phyloP scores from a whole-genome alignment of 106 monocot species.

The Allium cepa region DNA sequence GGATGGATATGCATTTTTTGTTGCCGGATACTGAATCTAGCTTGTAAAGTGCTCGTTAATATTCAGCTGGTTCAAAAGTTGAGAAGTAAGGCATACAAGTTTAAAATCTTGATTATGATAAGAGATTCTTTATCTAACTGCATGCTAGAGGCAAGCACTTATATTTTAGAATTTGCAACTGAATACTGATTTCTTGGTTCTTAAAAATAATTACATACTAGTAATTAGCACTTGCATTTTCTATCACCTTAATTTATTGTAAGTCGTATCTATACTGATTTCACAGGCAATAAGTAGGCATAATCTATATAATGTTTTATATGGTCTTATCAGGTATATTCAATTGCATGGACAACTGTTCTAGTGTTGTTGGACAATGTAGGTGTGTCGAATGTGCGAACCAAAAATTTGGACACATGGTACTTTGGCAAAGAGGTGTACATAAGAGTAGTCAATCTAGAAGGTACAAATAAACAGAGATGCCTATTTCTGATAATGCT shows the following conservation, averaged over 20 bases:
- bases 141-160: too few species aligned
- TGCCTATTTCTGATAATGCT: constrained; percentile 46
- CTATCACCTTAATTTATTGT: neutral
- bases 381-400: constrained; percentile 70
- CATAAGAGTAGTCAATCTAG: constrained; percentile 53
- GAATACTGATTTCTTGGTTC: neutral
- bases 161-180: neutral
- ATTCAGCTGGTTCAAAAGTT: too few species aligned
- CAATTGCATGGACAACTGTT: constrained; percentile 82
- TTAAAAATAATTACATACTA: neutral
- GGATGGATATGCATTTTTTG: constrained; percentile 76
- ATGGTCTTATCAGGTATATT: constrained; percentile 40
- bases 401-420: constrained; percentile 63
- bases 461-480: constrained; percentile 45
- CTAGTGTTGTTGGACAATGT: constrained; percentile 68
- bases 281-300: neutral
- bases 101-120: too few species aligned
- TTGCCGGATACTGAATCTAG: constrained; percentile 42
- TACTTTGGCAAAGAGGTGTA: constrained; percentile 77
- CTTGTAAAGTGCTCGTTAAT: neutral
- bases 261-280: neutral
- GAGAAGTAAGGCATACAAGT: too few species aligned
- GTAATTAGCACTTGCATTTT: too few species aligned
- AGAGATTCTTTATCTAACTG: too few species aligned
- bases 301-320: neutral